These are phyloP conservation scores for Fusarium sp. DNA, from an alignment of 2,329 filamentous ascomycete genomes.

Conservation along the genomic window DNA sequence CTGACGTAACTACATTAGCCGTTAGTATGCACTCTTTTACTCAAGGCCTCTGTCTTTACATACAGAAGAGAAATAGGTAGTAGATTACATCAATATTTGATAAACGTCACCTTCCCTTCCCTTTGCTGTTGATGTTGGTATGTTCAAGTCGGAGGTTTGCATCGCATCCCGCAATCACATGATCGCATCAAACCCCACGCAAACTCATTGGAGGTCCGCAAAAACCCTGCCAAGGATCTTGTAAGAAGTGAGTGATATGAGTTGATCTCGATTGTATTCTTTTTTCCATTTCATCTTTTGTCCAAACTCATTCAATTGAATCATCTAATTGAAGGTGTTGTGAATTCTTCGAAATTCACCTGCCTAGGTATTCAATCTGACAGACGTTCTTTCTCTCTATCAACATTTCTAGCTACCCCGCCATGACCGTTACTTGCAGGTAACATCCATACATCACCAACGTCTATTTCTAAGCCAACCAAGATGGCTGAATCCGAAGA, in stretches of 20 bases:
- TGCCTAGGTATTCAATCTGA: not conserved
- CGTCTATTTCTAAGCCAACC: slow-evolving; percentile 11
- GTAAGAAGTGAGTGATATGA: slow-evolving; percentile 17
- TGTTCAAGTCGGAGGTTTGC: not conserved
- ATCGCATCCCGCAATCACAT: slow-evolving; percentile 32
- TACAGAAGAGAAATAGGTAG: not conserved
- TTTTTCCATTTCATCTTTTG: not conserved
- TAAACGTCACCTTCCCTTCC: rapidly evolving
- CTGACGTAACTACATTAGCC: slow-evolving; percentile 6
- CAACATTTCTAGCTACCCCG: slow-evolving; percentile 12
- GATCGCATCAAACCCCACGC: slow-evolving; percentile 35
- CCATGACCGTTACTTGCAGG: slow-evolving; percentile 29
- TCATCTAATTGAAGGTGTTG: not conserved
- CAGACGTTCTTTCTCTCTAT: not conserved
- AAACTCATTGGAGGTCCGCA: slow-evolving; percentile 16
- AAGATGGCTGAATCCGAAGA: slow-evolving; percentile 38
- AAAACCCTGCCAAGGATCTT: slow-evolving; percentile 20
- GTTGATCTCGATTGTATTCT: not conserved
- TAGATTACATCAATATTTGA: not conserved
- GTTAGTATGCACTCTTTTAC: not conserved
- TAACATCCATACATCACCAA: slow-evolving; percentile 8
- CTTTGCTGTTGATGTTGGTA: not conserved
- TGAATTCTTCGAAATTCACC: not conserved
- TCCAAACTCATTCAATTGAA: not conserved
- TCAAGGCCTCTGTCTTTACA: not conserved